phyloP scores from a whole-genome alignment of 108 stramenopile species.

The Stephanodiscus minutulus region DNA sequence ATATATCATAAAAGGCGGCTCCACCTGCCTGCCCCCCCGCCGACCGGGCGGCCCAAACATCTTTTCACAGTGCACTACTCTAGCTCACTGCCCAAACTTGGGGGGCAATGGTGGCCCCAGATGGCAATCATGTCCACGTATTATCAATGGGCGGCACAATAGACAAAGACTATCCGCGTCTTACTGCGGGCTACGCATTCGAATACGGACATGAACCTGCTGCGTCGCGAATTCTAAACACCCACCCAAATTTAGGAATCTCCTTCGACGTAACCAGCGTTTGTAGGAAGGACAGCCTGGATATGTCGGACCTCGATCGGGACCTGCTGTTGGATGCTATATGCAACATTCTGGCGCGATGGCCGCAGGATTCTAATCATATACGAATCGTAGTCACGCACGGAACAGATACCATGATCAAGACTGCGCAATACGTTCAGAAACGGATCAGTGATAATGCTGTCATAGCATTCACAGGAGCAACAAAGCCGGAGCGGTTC shows the following conservation, averaged over 20 bases:
- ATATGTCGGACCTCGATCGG: constrained; percentile 47
- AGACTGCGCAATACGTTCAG: constrained; percentile 45
- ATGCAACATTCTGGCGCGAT: neutral
- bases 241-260: constrained; percentile 43
- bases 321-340: constrained; percentile 2
- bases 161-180: constrained; percentile 61
- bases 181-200: constrained; percentile 56
- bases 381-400: constrained; percentile 54
- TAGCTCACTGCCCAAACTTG: no score
- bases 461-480: constrained; percentile 56
- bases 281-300: constrained; percentile 57
- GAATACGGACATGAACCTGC: constrained; percentile 54
- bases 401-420: constrained; percentile 64
- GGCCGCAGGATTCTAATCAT: neutral
- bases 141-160: constrained; percentile 56
- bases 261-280: constrained; percentile 24
- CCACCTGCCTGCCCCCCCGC: no score
- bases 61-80: no score
- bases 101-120: neutral
- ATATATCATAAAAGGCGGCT: no score
- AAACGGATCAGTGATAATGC: neutral
- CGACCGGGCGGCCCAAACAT: no score
- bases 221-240: constrained; percentile 37
- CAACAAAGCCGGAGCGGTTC: constrained; percentile 62
- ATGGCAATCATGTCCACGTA: constrained; percentile 27